Conservation (phyloP, 2,329 filamentous ascomycete species). For the Penicillium concentricum region DNA sequence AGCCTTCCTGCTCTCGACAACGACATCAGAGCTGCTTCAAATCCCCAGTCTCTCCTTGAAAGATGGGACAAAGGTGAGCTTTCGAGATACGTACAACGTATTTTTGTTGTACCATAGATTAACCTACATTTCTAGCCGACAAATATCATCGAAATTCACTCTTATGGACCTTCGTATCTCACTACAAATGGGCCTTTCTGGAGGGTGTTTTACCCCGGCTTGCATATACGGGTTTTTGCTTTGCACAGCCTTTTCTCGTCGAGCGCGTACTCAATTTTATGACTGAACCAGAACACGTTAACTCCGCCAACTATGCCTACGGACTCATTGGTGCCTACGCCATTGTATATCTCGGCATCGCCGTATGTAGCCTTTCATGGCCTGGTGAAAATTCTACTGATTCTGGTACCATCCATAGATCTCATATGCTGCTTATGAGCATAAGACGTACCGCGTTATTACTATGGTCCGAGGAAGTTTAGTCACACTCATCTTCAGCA, state of each 20-base stretch:
- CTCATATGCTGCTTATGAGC: conserved; percentile 33
- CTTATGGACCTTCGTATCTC: conserved; percentile 18
- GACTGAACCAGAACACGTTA: conserved; percentile 18
- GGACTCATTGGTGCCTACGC: conserved; percentile 40
- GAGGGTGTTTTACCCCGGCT: conserved; percentile 39
- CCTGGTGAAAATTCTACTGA: background rate
- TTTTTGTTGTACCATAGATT: background rate
- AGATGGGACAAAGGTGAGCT: conserved; percentile 32
- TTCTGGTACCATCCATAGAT: conserved; percentile 18
- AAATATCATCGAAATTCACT: conserved; percentile 16
- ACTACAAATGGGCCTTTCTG: conserved; percentile 20
- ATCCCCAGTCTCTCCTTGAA: conserved; percentile 29
- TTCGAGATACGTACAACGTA: background rate
- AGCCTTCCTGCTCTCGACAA: conserved; percentile 44
- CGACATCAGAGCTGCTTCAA: conserved; percentile 24
- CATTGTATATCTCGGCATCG: conserved; percentile 40
- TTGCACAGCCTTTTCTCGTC: conserved; percentile 50
- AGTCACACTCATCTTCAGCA: conserved; percentile 49
- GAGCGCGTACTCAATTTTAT: conserved; percentile 20
- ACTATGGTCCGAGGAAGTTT: conserved; percentile 42
- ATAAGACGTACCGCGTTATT: conserved; percentile 36
- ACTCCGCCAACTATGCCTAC: conserved; percentile 30
- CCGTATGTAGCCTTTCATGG: conserved; percentile 23
- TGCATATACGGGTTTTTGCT: conserved; percentile 42
- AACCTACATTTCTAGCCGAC: conserved; percentile 9